Conservation (phyloP, 345 rosid species). For the Pugionium cornutum region DNA sequence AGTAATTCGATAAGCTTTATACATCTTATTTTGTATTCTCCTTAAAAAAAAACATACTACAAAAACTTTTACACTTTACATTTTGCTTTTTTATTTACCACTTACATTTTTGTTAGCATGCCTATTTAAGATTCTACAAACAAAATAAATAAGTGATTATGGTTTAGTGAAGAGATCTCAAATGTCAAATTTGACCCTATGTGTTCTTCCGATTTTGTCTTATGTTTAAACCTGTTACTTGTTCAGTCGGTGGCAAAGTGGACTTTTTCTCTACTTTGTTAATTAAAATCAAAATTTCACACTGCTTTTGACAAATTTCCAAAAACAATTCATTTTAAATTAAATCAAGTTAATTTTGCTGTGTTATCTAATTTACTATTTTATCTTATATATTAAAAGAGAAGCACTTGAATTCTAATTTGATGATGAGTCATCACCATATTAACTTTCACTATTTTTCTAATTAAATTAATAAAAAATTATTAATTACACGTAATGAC, state of each 20-base stretch:
- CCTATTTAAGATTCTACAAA: neutral
- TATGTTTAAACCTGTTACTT: constrained; percentile 27
- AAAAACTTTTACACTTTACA: neutral
- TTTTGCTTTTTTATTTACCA: neutral
- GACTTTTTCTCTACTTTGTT: constrained; percentile 31
- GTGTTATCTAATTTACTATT: neutral
- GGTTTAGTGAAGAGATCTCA: neutral
- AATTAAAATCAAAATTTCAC: constrained; percentile 34
- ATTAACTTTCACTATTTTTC: too few species aligned
- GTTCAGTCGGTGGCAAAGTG: constrained; percentile 39
- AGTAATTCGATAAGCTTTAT: too few species aligned
- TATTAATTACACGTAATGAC: too few species aligned
- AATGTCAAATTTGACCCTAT: neutral
- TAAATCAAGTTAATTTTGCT: neutral
- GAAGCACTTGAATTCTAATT: too few species aligned
- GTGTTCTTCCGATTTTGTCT: constrained; percentile 28
- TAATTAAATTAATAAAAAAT: too few species aligned
- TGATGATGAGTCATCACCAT: too few species aligned
- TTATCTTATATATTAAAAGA: too few species aligned
- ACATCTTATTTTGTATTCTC: neutral
- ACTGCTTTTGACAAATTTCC: constrained; percentile 34
- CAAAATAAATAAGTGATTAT: neutral
- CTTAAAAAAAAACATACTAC: neutral
- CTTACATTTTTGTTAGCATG: constrained; percentile 6
- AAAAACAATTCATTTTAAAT: constrained; percentile 16